Base-by-base conservation (phyloP, 305 asterid genomes). In the Fraxinus sp. region DNA sequence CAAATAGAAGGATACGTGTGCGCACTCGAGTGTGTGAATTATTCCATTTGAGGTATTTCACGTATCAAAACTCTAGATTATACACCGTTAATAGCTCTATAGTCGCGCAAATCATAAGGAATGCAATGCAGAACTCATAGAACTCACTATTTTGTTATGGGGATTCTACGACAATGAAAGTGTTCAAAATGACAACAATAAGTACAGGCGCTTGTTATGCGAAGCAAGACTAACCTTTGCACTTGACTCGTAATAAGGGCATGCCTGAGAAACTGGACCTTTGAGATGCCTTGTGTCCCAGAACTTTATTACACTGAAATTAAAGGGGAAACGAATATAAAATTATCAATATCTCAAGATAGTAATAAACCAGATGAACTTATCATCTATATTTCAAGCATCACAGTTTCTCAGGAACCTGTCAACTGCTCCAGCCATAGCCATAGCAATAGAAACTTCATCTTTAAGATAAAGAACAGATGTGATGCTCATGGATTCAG, bases 341-440 rank as follows among this genome's bases (percentile, higher is more conserved):
- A 78, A 32, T 52, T 68, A 55, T 16, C 78, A 74, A 22, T 81
- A 36, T 77, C 84, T 18, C 83, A 80, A 74, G 39, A 79, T n/a
- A n/a, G 52, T 64, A 32, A 78, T 81, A 79, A 46, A 55, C 14
- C 5, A 33, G 59, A 80, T 75, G 49, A 83, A 66, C 39, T 32
- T 18, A 3, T 41, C 13, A 74, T 68, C 37, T 66, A 76, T n/a
- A 78, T 71, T 83, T 55, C 32, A 73, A 80, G 73, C 28, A 78
- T 62, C 35, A 77, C 13, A 78, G 62, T 37, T 74, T 78, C 36
- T 76, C n/a, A 37, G 44, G 55, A 52, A 93, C 99, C 97, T 93
- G 92, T 94, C 98, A 84, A 91, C 98, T 86, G 97, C 99, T 86
- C 98, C 99, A 71, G 98, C 98, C 78, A 97, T 92, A 52, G 97